phyloP scores from a whole-genome alignment of 805 yeast species.

The Barnettozyma californica region DNA sequence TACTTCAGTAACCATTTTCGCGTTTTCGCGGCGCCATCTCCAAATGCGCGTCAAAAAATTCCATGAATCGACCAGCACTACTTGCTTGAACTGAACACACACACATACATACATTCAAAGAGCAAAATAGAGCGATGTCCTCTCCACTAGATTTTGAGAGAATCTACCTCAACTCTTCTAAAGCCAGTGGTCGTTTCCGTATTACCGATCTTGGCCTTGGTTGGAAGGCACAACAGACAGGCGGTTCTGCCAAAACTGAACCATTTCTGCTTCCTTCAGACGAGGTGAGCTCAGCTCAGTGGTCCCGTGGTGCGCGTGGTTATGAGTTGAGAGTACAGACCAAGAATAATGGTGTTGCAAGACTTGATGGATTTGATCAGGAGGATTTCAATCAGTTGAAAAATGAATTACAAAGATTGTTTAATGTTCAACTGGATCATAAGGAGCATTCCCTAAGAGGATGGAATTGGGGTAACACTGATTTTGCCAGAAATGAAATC shows the following conservation, averaged over 20 bases:
- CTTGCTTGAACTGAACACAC: neutral
- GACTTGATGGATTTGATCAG: constrained; percentile 86
- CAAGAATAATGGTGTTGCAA: constrained; percentile 77
- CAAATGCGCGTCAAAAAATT: neutral
- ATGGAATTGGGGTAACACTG: constrained; percentile 98
- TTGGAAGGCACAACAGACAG: constrained; percentile 72
- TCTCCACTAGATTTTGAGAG: constrained; percentile 70
- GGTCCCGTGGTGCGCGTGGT: constrained; percentile 95
- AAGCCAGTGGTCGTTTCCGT: constrained; percentile 82
- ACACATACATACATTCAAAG: too few relatives aligned
- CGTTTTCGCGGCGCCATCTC: neutral
- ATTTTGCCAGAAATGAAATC: constrained; percentile 87
- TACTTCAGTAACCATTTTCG: neutral
- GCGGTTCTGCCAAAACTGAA: constrained; percentile 44
- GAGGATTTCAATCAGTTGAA: constrained; percentile 79
- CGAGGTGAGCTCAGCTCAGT: constrained; percentile 70
- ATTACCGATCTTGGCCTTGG: constrained; percentile 96
- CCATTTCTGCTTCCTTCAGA: constrained; percentile 90
- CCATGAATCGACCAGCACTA: neutral
- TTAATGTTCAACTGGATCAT: constrained; percentile 67
- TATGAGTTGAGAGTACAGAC: constrained; percentile 87
- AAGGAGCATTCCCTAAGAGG: constrained; percentile 93
- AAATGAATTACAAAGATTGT: constrained; percentile 75
- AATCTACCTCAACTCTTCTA: constrained; percentile 84
- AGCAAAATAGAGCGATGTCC: neutral